Base-by-base conservation (phyloP, 768 basidiomycete species). In the Trametes gibbosa region DNA sequence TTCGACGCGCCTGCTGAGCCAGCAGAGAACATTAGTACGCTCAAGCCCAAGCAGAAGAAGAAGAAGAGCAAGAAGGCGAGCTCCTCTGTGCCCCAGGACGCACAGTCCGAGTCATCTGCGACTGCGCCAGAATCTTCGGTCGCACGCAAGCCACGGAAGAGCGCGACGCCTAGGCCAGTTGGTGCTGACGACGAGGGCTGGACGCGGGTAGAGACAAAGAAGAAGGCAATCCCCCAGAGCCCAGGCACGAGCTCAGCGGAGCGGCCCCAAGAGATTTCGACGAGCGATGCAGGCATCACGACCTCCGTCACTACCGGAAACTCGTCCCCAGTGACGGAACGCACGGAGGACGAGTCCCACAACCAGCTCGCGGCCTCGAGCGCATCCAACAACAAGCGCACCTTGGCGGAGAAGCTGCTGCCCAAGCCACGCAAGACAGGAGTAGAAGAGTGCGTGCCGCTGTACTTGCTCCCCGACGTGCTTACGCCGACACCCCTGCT, bases 151-250 rank as follows among this genome's bases (percentile, higher is more conserved):
- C 72, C 56, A 70, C 71, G 42, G 77, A 59, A 62, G 42, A 56
- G 54, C 25, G 56, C 59, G 4, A 50, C 66, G 2, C 65, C 66
- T 4, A 54, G 53, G 55, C 61, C 65, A 19, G 68, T 69, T 16
- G 56, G 71, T 17, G 82, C 82, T 58, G 82, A 80, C 1, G 85
- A 87, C 62, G 76, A 79, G 34, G 84, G 84, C 5, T 90, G 89
- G 89, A 89, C 87, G 21, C 85, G 84, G 55, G 84, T 90, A n/a
- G 81, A 82, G 62, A 73, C 79, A 27, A 75, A 74, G n/a, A 76
- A 74, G 53, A 75, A 63, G 66, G 46, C 39, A 50, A 63, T 59
- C 19, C 43, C 45, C 17, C 27, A 41, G 47, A 25, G 42, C 16
- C 34, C 48, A 34, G 41, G 48, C 34, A 53, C 51, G 21, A 61